Base-by-base conservation (phyloP, 2,329 filamentous ascomycete genomes). In the Amauroascus verrucosus region DNA sequence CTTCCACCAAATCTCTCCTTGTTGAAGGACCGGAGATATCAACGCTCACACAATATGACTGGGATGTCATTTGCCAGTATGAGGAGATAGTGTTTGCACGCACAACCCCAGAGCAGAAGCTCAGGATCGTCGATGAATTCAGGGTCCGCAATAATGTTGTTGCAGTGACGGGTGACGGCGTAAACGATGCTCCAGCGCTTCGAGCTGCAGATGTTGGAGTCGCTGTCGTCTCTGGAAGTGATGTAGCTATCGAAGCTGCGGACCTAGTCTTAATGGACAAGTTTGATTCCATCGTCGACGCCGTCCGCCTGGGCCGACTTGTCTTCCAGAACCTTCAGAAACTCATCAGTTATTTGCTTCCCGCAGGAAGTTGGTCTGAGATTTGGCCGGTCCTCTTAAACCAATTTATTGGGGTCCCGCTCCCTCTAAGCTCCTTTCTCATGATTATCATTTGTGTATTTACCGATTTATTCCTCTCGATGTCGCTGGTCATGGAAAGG, bases 11-110 rank as follows among this genome's bases (percentile, higher is more conserved):
- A 38, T 38, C 81, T 6, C 78, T 87, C 44, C 78, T 86, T 13
- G 71, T 88, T 11, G 82, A 78, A 43, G 85, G 84, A 0, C 73
- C 79, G 0, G 82, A 88, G 51, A 73, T 90, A 26, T 78, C 84
- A 22, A 74, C 75, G 0, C 73, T 90, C 11, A 83, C 78, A 51
- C 78, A 83, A 4, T 64, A 77, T 45, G 83, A 89, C 63, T 90
- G 86, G 86, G 75, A 82, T 54, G 72, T 74, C 11, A 72, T 90
- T 1, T 78, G 75, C 57, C 66, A 67, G 7, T 78, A 79, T 49
- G 69, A 74, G n/a, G 77, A 80, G 58, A 75, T 72, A 37, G 70
- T 73, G 18, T 72, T 73, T 51, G 70, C 69, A 8, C 69, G 71
- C 14, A 72, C 70, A 6, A 68, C 64, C 3, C 71, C 70, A 1